A percentile compares a stretch with the other conserved stretches of the same genome.
phyloP scores from a whole-genome alignment of 306 rosid genomes.

The Rosa lucieae region DNA sequence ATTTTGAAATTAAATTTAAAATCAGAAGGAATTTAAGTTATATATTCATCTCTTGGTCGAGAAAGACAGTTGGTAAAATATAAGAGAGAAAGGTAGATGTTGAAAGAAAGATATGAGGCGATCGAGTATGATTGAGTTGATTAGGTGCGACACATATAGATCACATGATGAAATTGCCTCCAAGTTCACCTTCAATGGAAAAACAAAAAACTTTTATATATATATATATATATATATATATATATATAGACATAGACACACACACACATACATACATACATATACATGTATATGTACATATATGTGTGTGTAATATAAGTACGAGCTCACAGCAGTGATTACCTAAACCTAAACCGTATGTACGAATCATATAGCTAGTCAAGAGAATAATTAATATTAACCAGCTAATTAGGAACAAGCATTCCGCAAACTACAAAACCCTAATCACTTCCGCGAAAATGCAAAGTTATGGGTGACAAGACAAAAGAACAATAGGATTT shows the following conservation, averaged over 20 bases:
- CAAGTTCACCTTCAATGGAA: not conserved
- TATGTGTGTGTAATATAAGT: too few species aligned
- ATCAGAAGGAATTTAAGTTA: not conserved
- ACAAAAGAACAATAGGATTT: not conserved
- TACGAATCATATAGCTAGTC: not conserved
- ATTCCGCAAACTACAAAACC: not conserved
- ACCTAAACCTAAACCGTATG: not conserved
- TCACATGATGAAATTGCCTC: not conserved
- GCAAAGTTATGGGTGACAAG: not conserved
- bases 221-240: too few species aligned
- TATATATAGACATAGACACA: too few species aligned
- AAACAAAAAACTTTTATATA: too few species aligned
- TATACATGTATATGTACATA: too few species aligned
- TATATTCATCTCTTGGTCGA: not conserved
- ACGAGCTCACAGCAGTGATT: not conserved
- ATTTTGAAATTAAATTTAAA: not conserved
- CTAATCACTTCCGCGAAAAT: not conserved
- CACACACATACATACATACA: not conserved
- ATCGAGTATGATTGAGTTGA: not conserved
- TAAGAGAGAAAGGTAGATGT: slow-evolving; percentile 9
- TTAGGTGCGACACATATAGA: not conserved
- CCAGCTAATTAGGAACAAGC: not conserved
- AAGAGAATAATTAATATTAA: not conserved
- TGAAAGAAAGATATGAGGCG: slow-evolving; percentile 12
- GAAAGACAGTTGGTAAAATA: slow-evolving; percentile 4